These are phyloP conservation scores for Crithidia mellificae DNA, from an alignment of 208 protist species.

Conservation along the genomic window DNA sequence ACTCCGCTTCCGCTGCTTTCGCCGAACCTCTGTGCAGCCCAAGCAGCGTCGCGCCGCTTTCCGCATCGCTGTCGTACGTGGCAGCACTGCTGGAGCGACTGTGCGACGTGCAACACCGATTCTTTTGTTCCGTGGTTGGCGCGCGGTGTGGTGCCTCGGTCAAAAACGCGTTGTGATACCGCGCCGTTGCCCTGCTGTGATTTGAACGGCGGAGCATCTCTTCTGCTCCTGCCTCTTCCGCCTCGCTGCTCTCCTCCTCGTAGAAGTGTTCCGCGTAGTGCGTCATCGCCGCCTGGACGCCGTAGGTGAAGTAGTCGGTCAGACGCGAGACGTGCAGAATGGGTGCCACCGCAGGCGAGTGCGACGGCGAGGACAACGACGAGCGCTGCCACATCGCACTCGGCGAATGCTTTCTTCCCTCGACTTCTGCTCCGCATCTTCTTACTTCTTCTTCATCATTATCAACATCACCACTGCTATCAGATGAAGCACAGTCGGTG, in stretches of 20 bases:
- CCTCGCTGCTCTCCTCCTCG: background rate
- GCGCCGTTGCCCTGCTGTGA: background rate
- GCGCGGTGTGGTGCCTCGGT: background rate
- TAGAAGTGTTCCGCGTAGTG: slow-evolving; percentile 24
- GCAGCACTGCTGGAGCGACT: slow-evolving; percentile 10
- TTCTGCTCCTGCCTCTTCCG: too few species aligned
- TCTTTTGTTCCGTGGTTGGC: background rate
- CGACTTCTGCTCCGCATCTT: too few species aligned
- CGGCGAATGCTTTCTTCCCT: too few species aligned
- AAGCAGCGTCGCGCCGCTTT: background rate
- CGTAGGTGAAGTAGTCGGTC: slow-evolving; percentile 27
- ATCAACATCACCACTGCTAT: too few species aligned
- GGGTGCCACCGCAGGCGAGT: slow-evolving; percentile 7
- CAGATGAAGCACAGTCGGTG: too few species aligned
- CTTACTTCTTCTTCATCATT: too few species aligned
- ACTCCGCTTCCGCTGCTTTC: background rate
- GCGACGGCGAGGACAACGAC: background rate
- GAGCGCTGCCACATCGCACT: too few species aligned
- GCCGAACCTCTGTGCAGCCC: background rate
- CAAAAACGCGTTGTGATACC: slow-evolving; percentile 16
- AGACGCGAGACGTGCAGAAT: slow-evolving; percentile 13
- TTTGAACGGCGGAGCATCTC: background rate
- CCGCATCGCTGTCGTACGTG: slow-evolving; percentile 31
- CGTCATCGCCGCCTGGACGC: slow-evolving; percentile 22
- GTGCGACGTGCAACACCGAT: background rate